A percentile compares a stretch with the other conserved stretches of the same genome.
phyloP scores from a whole-genome alignment of 768 basidiomycete genomes.

The Lentinula aciculospora region DNA sequence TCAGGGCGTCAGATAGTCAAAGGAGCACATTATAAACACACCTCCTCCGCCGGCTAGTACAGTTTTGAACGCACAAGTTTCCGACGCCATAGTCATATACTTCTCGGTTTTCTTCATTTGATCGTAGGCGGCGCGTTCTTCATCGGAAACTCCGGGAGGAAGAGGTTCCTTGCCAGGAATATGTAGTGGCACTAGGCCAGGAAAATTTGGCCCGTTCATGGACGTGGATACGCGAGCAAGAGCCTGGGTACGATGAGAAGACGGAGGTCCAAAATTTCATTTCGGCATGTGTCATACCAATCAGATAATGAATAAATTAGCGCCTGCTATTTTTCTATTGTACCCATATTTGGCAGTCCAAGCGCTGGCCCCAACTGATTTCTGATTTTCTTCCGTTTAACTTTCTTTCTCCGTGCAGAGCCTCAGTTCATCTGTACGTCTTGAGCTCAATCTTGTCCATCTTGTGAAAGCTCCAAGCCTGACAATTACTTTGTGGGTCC shows the following conservation, averaged over 20 bases:
- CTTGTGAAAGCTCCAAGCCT: neutral
- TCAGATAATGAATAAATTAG: neutral
- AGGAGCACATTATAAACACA: no score
- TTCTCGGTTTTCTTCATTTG: constrained; percentile 77
- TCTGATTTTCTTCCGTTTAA: no score
- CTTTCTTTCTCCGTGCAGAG: no score
- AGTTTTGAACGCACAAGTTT: constrained; percentile 83
- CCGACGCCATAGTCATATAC: constrained; percentile 67
- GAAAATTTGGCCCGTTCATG: constrained; percentile 20
- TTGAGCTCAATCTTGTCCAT: no score
- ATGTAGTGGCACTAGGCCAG: constrained; percentile 66
- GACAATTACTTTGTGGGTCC: neutral
- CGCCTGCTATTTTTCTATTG: neutral
- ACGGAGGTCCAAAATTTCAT: neutral
- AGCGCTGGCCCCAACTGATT: no score
- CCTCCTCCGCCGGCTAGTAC: constrained; percentile 78
- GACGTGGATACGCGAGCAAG: neutral
- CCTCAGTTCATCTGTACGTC: no score
- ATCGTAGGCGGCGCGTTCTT: constrained; percentile 61
- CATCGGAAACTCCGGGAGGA: constrained; percentile 77
- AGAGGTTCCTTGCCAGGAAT: constrained; percentile 84
- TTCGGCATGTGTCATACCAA: neutral
- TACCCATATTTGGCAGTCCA: neutral
- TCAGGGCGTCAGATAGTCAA: constrained; percentile 22
- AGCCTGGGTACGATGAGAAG: neutral